Conservation (phyloP, 1,139 yeast genomes). For the Yamadazyma friedrichii region DNA sequence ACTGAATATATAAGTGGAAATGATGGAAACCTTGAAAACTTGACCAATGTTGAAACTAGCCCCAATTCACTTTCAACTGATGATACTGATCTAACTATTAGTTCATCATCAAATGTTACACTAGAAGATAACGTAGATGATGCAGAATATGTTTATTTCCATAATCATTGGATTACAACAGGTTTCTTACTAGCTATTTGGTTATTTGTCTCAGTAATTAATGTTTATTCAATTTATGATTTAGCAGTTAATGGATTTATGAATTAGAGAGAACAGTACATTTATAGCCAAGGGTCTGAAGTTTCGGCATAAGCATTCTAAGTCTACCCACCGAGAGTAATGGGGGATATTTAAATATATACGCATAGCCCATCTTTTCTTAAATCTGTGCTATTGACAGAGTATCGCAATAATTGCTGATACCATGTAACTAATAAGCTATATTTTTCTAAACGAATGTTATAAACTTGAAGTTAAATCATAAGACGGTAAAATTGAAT, state of each 20-base stretch:
- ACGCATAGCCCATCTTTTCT: too few relatives aligned
- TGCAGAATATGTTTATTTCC: constrained; percentile 43
- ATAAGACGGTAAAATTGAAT: too few relatives aligned
- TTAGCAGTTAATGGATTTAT: constrained; percentile 48
- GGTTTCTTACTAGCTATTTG: constrained; percentile 49
- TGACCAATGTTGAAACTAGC: constrained; percentile 15
- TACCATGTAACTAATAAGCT: too few relatives aligned
- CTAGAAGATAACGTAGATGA: constrained; percentile 5
- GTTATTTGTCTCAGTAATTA: constrained; percentile 63
- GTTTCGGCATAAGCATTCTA: too few relatives aligned
- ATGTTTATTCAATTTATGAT: constrained; percentile 69
- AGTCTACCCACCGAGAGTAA: too few relatives aligned
- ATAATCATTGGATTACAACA: constrained; percentile 61
- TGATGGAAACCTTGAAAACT: not conserved
- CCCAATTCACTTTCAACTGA: constrained; percentile 8
- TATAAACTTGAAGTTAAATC: too few relatives aligned
- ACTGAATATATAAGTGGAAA: too few relatives aligned
- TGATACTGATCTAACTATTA: constrained; percentile 8
- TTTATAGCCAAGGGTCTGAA: too few relatives aligned
- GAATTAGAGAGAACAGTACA: constrained; percentile 4
- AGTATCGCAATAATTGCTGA: too few relatives aligned
- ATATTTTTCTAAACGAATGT: too few relatives aligned
- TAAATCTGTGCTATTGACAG: too few relatives aligned
- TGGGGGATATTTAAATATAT: too few relatives aligned
- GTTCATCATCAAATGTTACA: constrained; percentile 1